Evolutionary conservation across 2,329 filamentous ascomycete genomes (phyloP).

Genomic region (Pseudogymnoascus sp.): DNA sequence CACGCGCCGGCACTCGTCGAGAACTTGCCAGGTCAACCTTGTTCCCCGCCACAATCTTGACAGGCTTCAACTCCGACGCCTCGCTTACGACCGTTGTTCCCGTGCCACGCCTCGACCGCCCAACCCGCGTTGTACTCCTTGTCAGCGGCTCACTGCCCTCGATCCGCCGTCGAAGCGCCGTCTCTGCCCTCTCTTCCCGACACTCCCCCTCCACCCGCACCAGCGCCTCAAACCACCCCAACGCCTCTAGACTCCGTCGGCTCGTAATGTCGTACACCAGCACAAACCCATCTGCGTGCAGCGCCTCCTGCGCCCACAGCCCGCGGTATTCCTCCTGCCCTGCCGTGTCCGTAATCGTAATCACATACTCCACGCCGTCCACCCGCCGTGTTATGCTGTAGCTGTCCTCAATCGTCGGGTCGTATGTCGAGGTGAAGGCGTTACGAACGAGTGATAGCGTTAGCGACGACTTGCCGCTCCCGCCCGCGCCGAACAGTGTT

Average conservation of each 20-base stretch:
- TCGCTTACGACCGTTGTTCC: constrained; percentile 14
- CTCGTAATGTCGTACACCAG: constrained; percentile 84
- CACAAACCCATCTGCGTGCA: constrained; percentile 73
- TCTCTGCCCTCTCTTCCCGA: constrained; percentile 42
- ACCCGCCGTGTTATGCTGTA: constrained; percentile 75
- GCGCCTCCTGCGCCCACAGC: constrained; percentile 74
- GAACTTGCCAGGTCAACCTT: constrained; percentile 73
- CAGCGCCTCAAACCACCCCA: constrained; percentile 73
- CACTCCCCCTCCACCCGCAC: constrained; percentile 62
- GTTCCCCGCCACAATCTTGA: constrained; percentile 80
- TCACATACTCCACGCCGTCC: constrained; percentile 69
- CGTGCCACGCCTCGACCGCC: constrained; percentile 19
- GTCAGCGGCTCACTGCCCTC: constrained; percentile 13
- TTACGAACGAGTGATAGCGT: constrained; percentile 74
- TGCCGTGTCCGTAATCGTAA: constrained; percentile 73
- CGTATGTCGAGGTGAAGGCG: constrained; percentile 78
- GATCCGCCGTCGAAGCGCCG: constrained; percentile 45
- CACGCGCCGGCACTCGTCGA: constrained; percentile 59
- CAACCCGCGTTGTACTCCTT: constrained; percentile 11
- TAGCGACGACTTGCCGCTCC: constrained; percentile 78
- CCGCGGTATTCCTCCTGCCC: constrained; percentile 87
- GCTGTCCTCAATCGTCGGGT: constrained; percentile 75
- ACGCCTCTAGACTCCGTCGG: constrained; percentile 56
- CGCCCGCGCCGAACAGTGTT: constrained; percentile 80
- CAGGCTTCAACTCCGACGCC: constrained; percentile 50